phyloP scores from a whole-genome alignment of 129 eudicot genomes.

The Mikania micrantha region DNA sequence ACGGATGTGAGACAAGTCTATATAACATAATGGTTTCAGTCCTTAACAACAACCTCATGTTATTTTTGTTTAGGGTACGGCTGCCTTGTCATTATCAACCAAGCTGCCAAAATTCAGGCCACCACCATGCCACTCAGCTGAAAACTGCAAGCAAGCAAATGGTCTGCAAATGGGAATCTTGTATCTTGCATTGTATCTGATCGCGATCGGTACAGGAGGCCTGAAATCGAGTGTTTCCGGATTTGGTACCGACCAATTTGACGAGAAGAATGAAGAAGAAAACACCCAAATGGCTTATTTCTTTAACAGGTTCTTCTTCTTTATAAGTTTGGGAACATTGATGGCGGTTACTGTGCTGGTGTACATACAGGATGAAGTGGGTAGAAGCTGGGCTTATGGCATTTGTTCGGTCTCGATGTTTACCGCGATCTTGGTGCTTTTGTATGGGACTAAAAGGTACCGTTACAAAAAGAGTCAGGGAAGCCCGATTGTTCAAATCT shows the following conservation, averaged over 20 bases:
- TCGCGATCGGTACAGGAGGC: conserved; percentile 95
- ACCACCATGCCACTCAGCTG: conserved; percentile 46
- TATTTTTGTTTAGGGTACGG: conserved; percentile 53
- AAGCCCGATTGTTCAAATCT: conserved; percentile 77
- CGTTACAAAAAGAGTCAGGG: conserved; percentile 75
- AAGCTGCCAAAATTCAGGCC: conserved; percentile 67
- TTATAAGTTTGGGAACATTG: conserved; percentile 78
- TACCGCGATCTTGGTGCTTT: conserved; percentile 49
- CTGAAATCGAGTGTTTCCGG: conserved; percentile 95
- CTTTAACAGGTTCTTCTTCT: conserved; percentile 88
- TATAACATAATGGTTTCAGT: too few relatives aligned
- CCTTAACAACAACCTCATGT: background rate
- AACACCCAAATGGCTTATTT: conserved; percentile 73
- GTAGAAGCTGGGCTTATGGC: conserved; percentile 88
- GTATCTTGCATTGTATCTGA: conserved; percentile 70
- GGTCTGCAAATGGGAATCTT: conserved; percentile 84
- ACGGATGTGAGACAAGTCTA: too few relatives aligned
- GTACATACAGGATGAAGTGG: conserved; percentile 80
- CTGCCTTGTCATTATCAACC: conserved; percentile 53
- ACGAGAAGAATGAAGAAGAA: conserved; percentile 74
- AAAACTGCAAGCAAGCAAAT: conserved; percentile 49
- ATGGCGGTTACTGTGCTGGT: conserved; percentile 86
- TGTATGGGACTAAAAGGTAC: conserved; percentile 58
- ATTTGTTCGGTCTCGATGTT: conserved; percentile 76
- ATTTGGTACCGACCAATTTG: conserved; percentile 91